Evolutionary conservation across 2,329 filamentous ascomycete genomes (phyloP).

Genomic region (Diaporthe citri): DNA sequence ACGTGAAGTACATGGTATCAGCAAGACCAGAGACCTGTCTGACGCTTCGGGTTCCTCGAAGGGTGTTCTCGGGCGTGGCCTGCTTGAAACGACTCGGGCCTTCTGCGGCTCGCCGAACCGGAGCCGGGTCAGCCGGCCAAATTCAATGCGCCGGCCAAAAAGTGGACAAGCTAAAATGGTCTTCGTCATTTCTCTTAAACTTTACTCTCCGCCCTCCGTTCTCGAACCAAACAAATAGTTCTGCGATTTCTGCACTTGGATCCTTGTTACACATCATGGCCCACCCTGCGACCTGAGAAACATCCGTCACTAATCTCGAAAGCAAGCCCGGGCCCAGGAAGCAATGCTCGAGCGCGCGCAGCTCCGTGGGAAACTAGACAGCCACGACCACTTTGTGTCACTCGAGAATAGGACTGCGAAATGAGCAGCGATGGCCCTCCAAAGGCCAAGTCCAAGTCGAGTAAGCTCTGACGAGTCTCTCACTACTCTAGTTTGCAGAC

Average conservation of each 20-base stretch:
- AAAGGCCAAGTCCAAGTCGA: conserved; percentile 51
- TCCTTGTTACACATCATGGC: conserved; percentile 22
- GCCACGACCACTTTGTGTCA: background rate
- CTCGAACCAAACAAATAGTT: background rate
- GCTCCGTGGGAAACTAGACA: conserved; percentile 14
- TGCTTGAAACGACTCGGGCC: background rate
- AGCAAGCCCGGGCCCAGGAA: conserved; percentile 3
- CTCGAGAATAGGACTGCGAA: conserved; percentile 39
- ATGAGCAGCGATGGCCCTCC: conserved; percentile 52
- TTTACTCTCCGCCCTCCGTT: background rate
- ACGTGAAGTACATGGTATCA: background rate
- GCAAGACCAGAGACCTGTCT: background rate
- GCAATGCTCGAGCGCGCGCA: conserved; percentile 35
- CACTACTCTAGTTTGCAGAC: background rate
- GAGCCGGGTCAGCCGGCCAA: conserved; percentile 32
- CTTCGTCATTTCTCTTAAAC: conserved; percentile 17
- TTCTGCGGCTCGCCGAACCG: conserved; percentile 7
- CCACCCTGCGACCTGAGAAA: conserved; percentile 16
- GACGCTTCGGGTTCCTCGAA: background rate
- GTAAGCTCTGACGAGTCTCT: conserved; percentile 43
- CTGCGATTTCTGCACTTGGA: background rate
- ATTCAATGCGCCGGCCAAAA: conserved; percentile 10
- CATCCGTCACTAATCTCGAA: background rate
- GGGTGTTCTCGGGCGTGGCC: background rate
- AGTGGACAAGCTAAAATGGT: conserved; percentile 32